Base-by-base conservation (phyloP, 2,329 filamentous ascomycete species). In the Scleromitrula shiraiana region DNA sequence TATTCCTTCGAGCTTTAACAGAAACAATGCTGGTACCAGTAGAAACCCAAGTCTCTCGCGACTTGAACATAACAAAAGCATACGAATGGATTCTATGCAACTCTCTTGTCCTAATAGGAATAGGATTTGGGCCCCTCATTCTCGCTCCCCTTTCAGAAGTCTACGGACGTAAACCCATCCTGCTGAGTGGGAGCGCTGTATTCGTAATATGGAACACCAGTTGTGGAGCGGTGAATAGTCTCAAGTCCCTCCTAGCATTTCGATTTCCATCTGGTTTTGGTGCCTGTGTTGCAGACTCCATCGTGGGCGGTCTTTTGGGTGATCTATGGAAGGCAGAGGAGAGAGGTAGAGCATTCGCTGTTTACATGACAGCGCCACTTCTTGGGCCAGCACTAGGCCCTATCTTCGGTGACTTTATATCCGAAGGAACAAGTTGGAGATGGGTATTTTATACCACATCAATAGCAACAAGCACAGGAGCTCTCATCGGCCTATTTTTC, bases 91-190 rank as follows among this genome's bases (percentile, higher is more conserved):
- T n/a, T n/a, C n/a, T n/a, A n/a, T n/a, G n/a, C n/a, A 15, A 15
- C 3, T 33, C 29, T 3, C 20, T 44, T 6, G n/a, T 49, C 17
- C 23, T 38, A 12, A n/a, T 45, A 26, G 41, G 15, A 6, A 17
- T 24, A n/a, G 77, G 75, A 2, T 73, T 77, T 27, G 80, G 79
- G 0, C 79, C 80, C 0, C 62, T 83, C 40, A 33, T 83, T 3
- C 71, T 78, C 47, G 77, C 76, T 0, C 80, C 82, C 0, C 50
- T 83, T 5, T 78, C 73, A 8, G 80, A 85, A 59, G 61, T 80
- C 5, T 80, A 76, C 54, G 78, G 78, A 17, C 73, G 78, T 19
- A 15, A 9, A 44, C 30, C 22, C 14, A 29, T 35, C 7, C 15
- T 36, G 7, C 5, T 36, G 4, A 7, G 36, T 22, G 29, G 30